Conservation (phyloP, 2,329 filamentous ascomycete genomes). For the Blastomyces silverae region DNA sequence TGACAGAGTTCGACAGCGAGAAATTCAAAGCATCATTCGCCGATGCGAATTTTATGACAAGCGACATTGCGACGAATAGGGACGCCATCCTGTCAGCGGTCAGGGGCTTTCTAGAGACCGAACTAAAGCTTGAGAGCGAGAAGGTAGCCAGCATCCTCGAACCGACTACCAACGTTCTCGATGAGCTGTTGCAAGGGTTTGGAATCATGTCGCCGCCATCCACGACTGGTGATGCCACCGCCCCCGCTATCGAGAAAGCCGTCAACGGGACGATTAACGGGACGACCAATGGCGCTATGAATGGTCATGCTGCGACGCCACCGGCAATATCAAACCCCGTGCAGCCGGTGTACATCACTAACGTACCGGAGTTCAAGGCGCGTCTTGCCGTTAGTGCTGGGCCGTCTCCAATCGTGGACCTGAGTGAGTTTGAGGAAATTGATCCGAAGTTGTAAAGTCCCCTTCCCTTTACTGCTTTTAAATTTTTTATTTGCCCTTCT, state of each 20-base stretch:
- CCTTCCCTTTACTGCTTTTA: background rate
- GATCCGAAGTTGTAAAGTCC: slow-evolving; percentile 65
- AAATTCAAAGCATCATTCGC: slow-evolving; percentile 42
- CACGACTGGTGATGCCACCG: background rate
- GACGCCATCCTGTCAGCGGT: slow-evolving; percentile 48
- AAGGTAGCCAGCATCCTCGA: slow-evolving; percentile 46
- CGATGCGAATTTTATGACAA: slow-evolving; percentile 39
- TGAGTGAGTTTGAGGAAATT: slow-evolving; percentile 79
- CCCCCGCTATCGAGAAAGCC: background rate
- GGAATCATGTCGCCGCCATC: slow-evolving; percentile 36
- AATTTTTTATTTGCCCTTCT: background rate
- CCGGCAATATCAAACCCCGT: slow-evolving; percentile 27
- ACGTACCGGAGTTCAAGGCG: slow-evolving; percentile 75
- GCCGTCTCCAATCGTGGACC: slow-evolving; percentile 62
- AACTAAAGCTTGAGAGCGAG: slow-evolving; percentile 45
- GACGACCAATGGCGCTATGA: slow-evolving; percentile 29
- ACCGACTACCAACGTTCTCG: slow-evolving; percentile 36
- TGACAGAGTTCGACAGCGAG: slow-evolving; percentile 39
- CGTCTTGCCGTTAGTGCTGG: slow-evolving; percentile 65
- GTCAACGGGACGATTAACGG: slow-evolving; percentile 29
- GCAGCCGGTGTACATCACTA: slow-evolving; percentile 59
- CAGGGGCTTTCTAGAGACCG: slow-evolving; percentile 46
- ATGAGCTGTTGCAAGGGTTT: slow-evolving; percentile 42
- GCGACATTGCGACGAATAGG: slow-evolving; percentile 37
- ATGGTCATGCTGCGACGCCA: slow-evolving; percentile 28